Percentiles rank a stretch among this genome's conserved stretches.
These are phyloP conservation scores for Kappamyces sp. DNA, from an alignment of 192 early-diverging fungal genomes.

Conservation along the genomic window DNA sequence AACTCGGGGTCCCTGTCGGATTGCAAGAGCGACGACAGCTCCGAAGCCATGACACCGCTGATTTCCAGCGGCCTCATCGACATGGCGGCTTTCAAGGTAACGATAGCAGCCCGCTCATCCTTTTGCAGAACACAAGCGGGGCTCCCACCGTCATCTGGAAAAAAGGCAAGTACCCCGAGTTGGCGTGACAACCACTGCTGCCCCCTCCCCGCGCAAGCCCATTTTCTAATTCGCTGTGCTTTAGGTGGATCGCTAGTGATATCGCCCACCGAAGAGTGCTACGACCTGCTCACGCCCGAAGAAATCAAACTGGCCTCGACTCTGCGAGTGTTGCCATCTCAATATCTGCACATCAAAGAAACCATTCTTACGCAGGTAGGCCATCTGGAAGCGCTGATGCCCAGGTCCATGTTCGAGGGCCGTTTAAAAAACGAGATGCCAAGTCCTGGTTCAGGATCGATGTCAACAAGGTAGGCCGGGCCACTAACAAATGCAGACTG, in stretches of 20 bases:
- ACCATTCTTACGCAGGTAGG: slow-evolving; percentile 67
- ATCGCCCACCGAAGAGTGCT: slow-evolving; percentile 23
- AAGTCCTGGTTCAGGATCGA: slow-evolving; percentile 86
- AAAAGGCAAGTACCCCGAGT: slow-evolving; percentile 24
- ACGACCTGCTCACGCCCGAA: slow-evolving; percentile 48
- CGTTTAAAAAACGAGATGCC: slow-evolving; percentile 86
- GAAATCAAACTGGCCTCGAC: slow-evolving; percentile 70
- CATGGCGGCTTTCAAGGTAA: too few relatives aligned
- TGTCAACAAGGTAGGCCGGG: slow-evolving; percentile 69
- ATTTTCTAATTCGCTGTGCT: background rate
- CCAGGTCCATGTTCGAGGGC: slow-evolving; percentile 41
- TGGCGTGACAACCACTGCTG: background rate
- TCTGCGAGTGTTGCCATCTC: slow-evolving; percentile 73
- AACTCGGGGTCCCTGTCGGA: background rate
- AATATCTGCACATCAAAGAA: slow-evolving; percentile 77
- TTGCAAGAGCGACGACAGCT: background rate
- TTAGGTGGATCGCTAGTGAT: slow-evolving; percentile 26
- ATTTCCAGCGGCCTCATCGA: background rate
- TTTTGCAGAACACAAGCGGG: slow-evolving; percentile 15
- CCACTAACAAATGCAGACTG: slow-evolving; percentile 26
- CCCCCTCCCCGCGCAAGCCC: background rate
- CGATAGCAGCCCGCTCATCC: too few relatives aligned
- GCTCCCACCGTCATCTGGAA: slow-evolving; percentile 35
- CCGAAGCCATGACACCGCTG: background rate
- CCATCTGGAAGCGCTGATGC: too few relatives aligned